phyloP scores from a whole-genome alignment of 73 alveolate species.

The Paramecium sonneborni region DNA sequence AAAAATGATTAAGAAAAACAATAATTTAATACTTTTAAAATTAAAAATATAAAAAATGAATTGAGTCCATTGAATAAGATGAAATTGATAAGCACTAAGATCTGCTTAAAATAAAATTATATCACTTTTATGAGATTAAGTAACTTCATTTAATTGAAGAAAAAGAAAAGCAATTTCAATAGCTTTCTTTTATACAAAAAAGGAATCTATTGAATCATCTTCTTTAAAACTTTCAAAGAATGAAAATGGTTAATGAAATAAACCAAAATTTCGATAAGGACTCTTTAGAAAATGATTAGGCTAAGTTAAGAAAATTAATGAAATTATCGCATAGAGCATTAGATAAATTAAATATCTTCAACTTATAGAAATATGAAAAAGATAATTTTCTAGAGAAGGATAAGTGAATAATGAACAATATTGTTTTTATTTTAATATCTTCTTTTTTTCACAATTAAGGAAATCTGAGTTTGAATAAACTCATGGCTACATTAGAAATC shows the following conservation, averaged over 20 bases:
- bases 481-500: neutral
- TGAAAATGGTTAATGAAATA: neutral
- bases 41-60: constrained; percentile 16
- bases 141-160: constrained; percentile 16
- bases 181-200: neutral
- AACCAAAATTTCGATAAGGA: neutral
- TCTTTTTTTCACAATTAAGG: constrained; percentile 19
- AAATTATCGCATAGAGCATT: neutral
- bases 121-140: neutral
- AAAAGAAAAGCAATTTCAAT: neutral
- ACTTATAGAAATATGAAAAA: neutral
- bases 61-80: neutral
- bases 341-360: neutral
- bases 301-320: constrained; percentile 10
- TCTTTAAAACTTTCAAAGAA: neutral
- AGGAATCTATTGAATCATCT: neutral
- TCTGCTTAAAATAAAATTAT: neutral
- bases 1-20: neutral
- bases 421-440: constrained; percentile 24
- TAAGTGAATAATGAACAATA: neutral
- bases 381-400: neutral
- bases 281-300: neutral
- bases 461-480: constrained; percentile 4
- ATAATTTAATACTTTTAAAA: neutral
- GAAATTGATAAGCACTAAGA: neutral